A percentile compares a stretch with the other conserved stretches of the same genome.
Conservation (phyloP, 2,329 filamentous ascomycete genomes). For the Calcarisporium arbuscula region DNA sequence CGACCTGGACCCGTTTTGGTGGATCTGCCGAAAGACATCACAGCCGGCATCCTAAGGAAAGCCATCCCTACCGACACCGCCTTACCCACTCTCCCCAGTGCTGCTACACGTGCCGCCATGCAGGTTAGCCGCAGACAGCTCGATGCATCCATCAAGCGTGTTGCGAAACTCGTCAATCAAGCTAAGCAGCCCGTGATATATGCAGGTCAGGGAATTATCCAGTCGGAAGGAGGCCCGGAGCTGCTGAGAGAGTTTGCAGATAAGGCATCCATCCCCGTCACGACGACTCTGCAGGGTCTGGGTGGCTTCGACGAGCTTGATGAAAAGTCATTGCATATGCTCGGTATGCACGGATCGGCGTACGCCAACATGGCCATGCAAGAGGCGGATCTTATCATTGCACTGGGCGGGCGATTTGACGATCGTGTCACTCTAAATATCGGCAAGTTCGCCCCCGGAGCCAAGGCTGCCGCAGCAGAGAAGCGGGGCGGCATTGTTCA, state of each 20-base stretch:
- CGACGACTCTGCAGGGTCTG: conserved; percentile 89
- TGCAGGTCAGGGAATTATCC: conserved; percentile 84
- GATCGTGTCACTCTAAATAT: conserved; percentile 85
- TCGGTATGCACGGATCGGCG: conserved; percentile 95
- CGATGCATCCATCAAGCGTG: conserved; percentile 64
- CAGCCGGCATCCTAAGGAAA: conserved; percentile 72
- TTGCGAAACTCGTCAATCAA: conserved; percentile 76
- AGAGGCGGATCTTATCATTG: conserved; percentile 91
- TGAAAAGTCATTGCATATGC: conserved; percentile 93
- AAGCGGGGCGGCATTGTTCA: conserved; percentile 90
- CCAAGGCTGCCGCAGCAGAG: conserved; percentile 77
- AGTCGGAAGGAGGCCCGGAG: conserved; percentile 69
- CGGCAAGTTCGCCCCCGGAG: conserved; percentile 80
- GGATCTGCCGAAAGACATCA: conserved; percentile 94
- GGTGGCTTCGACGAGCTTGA: conserved; percentile 91
- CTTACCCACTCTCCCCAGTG: conserved; percentile 75
- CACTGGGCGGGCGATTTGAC: conserved; percentile 88
- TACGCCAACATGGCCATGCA: conserved; percentile 99
- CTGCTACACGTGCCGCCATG: conserved; percentile 74
- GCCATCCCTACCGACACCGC: conserved; percentile 73
- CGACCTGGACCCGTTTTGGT: conserved; percentile 92
- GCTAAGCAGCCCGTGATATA: conserved; percentile 95
- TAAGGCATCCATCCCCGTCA: conserved; percentile 87
- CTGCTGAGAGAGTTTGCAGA: conserved; percentile 82
- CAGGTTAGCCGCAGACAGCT: conserved; percentile 69